Evolutionary conservation across 352 stramenopile genomes (phyloP), one percentile per base, ranked within the genome.

Genomic region (Stephanocyclus meneghinianus): DNA sequence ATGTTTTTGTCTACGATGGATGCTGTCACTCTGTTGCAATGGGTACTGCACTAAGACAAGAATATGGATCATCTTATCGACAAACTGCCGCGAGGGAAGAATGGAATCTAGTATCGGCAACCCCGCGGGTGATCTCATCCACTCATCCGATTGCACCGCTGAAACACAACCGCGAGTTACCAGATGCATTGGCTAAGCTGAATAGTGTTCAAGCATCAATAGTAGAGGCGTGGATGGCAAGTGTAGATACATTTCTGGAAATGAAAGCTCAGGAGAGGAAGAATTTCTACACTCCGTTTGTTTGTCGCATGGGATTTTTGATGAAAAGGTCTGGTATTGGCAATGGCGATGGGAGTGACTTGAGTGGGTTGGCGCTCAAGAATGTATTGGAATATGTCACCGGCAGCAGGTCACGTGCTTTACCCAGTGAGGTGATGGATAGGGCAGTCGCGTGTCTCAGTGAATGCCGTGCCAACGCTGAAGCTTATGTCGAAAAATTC

Each of bases 351-450:
- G 81, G 78, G 21, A 72, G 70, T 68, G 77, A 83, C 26, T 68
- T 84, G 79, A 83, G 80, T 26, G 80, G 76, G 18, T 80, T 87
- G 62, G 81, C 78, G 45, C 42, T 91, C 21, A 81, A 72, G 13
- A 89, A 85, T 81, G 60, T 91, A 15, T 75, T 93, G 53, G 74
- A 93, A 68, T 93, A 84, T 57, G 80, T 93, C 18, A 88, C 83
- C 10, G 88, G 88, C 48, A 87, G 76, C 18, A 78, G 78, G 51
- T 87, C 78, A 57, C 64, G 83, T 51, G 47, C 81, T 15, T n/a
- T 93, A 4, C 51, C 80, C 26, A 63, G 77, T n/a, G 72, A 74
- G 65, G 60, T 83, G 1, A 82, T 93, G 59, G 78, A 88, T 48
- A 66, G 62, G 16, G 83, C 83, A 18, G 40, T 63, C 40, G 60